These are phyloP conservation scores for Mollisia scopiformis DNA, from an alignment of 2,329 filamentous ascomycete genomes.

Conservation along the genomic window DNA sequence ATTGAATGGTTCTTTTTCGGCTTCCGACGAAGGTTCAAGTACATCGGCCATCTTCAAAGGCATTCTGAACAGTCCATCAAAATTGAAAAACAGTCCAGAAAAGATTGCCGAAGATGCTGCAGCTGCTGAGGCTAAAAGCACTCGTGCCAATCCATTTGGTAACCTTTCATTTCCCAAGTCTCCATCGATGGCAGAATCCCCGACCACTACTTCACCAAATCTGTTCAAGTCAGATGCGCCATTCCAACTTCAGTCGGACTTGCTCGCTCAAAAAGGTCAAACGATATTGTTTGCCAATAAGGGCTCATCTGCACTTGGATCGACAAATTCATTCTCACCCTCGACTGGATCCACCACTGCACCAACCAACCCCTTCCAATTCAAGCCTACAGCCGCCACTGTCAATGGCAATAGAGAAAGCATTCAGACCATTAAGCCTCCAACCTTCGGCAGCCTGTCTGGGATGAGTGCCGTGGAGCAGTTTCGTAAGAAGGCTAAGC, in stretches of 20 bases:
- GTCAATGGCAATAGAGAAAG: background rate
- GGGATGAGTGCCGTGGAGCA: constrained; percentile 28
- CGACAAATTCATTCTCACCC: background rate
- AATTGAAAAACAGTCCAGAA: constrained; percentile 23
- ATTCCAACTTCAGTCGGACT: too few relatives aligned
- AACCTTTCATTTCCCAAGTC: constrained; percentile 26
- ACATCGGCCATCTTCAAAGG: constrained; percentile 37
- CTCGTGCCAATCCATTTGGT: constrained; percentile 34
- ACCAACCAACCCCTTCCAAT: background rate
- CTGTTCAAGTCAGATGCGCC: too few relatives aligned
- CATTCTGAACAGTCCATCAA: constrained; percentile 32
- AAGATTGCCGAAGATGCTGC: constrained; percentile 28
- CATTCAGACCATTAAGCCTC: constrained; percentile 25
- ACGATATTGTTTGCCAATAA: too few relatives aligned
- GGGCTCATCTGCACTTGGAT: too few relatives aligned
- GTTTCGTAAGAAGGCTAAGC: constrained; percentile 25
- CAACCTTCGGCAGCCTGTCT: constrained; percentile 22
- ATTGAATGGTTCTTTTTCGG: constrained; percentile 17
- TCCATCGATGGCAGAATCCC: constrained; percentile 9
- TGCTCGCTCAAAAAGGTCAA: too few relatives aligned
- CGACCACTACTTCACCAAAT: background rate
- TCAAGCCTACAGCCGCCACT: background rate
- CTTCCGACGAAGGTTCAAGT: constrained; percentile 33
- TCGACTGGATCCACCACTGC: background rate
- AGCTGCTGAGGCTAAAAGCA: too few relatives aligned